A percentile compares a stretch with the other conserved stretches of the same genome.
These are phyloP conservation scores for Trebouxia gelatinosa DNA, from an alignment of 163 green algal species.

Conservation along the genomic window DNA sequence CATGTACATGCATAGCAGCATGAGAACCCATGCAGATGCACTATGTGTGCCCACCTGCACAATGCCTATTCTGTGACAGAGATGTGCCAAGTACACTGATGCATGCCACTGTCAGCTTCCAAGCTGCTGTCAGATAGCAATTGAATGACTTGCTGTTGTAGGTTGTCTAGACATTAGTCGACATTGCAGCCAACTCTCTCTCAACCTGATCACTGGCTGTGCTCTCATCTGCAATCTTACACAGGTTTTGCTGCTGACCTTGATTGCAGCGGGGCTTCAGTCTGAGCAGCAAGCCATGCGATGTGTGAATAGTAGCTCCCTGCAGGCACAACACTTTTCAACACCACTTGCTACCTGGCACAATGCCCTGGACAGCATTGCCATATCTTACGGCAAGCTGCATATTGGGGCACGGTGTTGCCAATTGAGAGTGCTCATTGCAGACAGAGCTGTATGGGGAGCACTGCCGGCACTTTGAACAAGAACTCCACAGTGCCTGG, in stretches of 20 bases:
- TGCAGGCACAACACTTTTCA: not conserved
- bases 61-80: too few species aligned
- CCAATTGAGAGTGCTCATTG: not conserved
- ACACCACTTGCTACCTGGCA: not conserved
- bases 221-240: conserved; percentile 6
- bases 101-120: not conserved
- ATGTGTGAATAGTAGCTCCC: conserved; percentile 90
- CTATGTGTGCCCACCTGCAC: too few species aligned
- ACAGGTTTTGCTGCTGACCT: conserved; percentile 1
- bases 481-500: too few species aligned
- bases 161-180: not conserved
- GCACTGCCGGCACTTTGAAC: not conserved
- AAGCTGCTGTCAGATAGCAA: not conserved
- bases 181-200: not conserved
- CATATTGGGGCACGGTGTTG: not conserved
- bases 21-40: too few species aligned
- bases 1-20: too few species aligned
- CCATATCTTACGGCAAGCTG: not conserved
- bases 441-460: not conserved
- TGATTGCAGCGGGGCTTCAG: conserved; percentile 36
- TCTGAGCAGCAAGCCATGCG: conserved; percentile 60
- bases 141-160: not conserved
- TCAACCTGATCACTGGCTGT: not conserved
- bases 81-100: not conserved
- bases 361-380: too few species aligned